phyloP scores from a whole-genome alignment of 768 basidiomycete species.

The Phaffia tasmanica region DNA sequence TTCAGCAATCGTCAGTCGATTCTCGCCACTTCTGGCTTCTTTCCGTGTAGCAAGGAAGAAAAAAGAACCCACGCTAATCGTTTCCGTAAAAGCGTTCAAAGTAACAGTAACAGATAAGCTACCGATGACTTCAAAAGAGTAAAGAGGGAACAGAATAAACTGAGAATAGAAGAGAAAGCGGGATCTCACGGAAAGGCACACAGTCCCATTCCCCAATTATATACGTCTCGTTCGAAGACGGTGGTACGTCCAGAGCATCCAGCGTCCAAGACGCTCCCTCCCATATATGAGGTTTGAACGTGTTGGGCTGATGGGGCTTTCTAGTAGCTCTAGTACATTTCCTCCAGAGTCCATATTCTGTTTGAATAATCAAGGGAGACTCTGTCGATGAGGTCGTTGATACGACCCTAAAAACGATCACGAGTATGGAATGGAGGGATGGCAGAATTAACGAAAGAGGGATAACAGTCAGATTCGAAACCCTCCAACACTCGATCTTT shows the following conservation, averaged over 20 bases:
- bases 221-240: neutral
- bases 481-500: neutral
- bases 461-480: neutral
- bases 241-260: neutral
- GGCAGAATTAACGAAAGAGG: neutral
- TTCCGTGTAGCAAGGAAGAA: neutral
- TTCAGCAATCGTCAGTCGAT: too few species aligned
- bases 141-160: neutral
- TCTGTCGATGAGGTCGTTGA: slow-evolving; percentile 1
- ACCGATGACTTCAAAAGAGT: neutral
- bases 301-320: neutral
- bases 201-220: slow-evolving; percentile 6
- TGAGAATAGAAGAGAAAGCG: neutral
- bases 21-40: neutral
- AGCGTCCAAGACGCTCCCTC: neutral
- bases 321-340: slow-evolving; percentile 1
- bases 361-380: neutral
- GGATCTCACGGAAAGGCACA: slow-evolving; percentile 10
- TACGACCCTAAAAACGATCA: slow-evolving; percentile 8
- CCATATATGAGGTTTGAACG: neutral
- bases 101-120: too few species aligned
- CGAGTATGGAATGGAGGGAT: neutral
- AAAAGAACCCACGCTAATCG: too few species aligned
- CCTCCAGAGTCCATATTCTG: slow-evolving; percentile 16
- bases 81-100: too few species aligned